These are phyloP conservation scores for Gonapodya sp. DNA, from an alignment of 192 early-diverging fungal genomes.

Conservation along the genomic window DNA sequence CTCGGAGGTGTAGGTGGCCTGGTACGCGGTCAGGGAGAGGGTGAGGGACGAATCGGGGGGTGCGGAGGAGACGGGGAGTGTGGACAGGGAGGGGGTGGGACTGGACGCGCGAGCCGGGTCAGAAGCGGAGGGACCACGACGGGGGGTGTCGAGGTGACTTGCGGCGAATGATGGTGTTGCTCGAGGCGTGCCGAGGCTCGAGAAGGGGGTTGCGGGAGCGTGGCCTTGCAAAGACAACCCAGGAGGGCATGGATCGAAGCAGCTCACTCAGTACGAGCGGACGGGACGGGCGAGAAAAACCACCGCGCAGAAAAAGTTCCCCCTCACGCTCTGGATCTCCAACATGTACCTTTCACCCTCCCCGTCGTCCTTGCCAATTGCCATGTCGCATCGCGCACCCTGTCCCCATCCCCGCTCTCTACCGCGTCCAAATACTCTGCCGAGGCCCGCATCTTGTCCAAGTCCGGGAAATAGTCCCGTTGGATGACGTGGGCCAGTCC, in stretches of 20 bases:
- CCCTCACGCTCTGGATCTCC: background rate
- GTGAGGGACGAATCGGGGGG: background rate
- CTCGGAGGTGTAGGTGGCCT: conserved; percentile 63
- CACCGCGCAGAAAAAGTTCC: background rate
- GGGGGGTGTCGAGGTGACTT: background rate
- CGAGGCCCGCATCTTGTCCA: conserved; percentile 44
- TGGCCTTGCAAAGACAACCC: background rate
- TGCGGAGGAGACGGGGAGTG: background rate
- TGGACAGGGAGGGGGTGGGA: background rate
- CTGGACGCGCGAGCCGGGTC: background rate
- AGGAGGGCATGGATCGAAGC: background rate
- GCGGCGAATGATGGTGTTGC: background rate
- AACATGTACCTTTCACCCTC: background rate
- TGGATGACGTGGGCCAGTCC: conserved; percentile 68
- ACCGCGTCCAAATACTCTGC: conserved; percentile 47
- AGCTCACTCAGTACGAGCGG: background rate
- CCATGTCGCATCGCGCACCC: background rate
- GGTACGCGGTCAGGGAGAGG: conserved; percentile 33
- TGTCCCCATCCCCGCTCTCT: conserved; percentile 22
- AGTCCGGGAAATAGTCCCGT: conserved; percentile 71
- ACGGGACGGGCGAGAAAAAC: too few species aligned
- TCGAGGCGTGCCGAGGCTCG: background rate
- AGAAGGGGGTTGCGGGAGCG: background rate
- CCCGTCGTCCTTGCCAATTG: background rate
- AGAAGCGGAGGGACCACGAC: background rate